phyloP scores from a whole-genome alignment of 1,284 basidiomycete species.

The Microbotryum silenes-acaulis region DNA sequence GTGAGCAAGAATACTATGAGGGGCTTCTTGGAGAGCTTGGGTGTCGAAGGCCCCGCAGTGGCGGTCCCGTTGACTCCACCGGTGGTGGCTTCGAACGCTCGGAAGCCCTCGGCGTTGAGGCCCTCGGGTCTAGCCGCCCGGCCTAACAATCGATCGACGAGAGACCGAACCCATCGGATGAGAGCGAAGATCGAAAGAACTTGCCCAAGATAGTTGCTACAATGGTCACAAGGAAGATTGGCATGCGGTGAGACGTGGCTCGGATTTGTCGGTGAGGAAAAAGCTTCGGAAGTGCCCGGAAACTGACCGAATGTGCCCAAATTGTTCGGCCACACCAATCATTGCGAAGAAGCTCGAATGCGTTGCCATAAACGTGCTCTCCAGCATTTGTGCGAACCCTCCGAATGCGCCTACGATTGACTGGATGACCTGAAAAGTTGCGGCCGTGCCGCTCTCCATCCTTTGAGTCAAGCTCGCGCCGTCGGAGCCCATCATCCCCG shows the following conservation, averaged over 20 bases:
- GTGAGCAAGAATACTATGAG: constrained; percentile 90
- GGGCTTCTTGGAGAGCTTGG: constrained; percentile 59
- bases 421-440: constrained; percentile 74
- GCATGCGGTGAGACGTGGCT: too few species aligned
- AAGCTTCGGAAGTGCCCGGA: neutral
- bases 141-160: constrained; percentile 33
- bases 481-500: constrained; percentile 46
- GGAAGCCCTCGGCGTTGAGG: constrained; percentile 29
- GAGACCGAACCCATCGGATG: constrained; percentile 67
- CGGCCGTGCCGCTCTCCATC: constrained; percentile 37
- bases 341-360: constrained; percentile 98
- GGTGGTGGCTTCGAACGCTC: constrained; percentile 27
- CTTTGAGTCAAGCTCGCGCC: constrained; percentile 65
- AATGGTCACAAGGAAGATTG: too few species aligned
- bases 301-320: constrained; percentile 51
- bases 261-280: too few species aligned
- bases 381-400: constrained; percentile 95
- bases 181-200: constrained; percentile 87
- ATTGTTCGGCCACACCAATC: constrained; percentile 95
- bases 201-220: constrained; percentile 80
- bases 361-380: constrained; percentile 97
- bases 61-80: constrained; percentile 1
- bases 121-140: constrained; percentile 3
- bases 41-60: constrained; percentile 40
- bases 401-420: constrained; percentile 93